Base-by-base conservation (phyloP, 2,329 filamentous ascomycete species). In the Emericellopsis cladophorae region DNA sequence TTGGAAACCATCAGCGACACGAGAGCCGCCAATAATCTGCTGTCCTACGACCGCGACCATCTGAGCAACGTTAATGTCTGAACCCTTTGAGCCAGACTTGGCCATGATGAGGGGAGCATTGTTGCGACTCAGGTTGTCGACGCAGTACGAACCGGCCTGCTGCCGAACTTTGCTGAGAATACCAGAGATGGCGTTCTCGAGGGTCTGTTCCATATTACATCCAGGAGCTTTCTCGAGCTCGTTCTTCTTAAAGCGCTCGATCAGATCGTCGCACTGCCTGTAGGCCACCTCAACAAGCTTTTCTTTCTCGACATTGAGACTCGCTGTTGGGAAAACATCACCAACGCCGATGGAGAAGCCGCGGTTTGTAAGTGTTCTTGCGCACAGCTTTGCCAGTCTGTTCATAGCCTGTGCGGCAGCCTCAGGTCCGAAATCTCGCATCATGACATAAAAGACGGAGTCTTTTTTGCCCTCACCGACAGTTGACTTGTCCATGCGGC, bases 391-490 rank as follows among this genome's bases (percentile, higher is more conserved):
- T 0, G 92, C 86, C 23, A 98, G 67, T 18, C 92, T 76, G 54
- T 95, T 96, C 92, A 98, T 98, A 41, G 85, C 87, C 42, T 79
- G 76, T 1, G 90, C 88, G 7, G 92, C 88, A 42, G 85, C 81
- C 41, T 94, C 84, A 2, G 89, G 85, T 1, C 92, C 92, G 52
- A 84, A 98, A 65, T 98, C 92, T 67, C 92, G 77, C 51, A 96
- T 76, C 55, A 98, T 90, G 42, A 96, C 84, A 54, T 95, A 98
- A 56, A 96, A 98, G 16, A 98, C 81, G 0, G 89, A 95, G 57
- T 95, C 90, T 57, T 98, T 98, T 68, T 96, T 96, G 51, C 92
- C 92, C 6, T 86, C 80, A 50, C 92, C 92, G n/a, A 98, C 86
- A 0, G 89, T 96, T 1, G 86, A 84, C 63, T 98, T 98, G 67